Percentiles rank a stretch among this genome's conserved stretches.
phyloP scores from a whole-genome alignment of 164 flowering plant genomes.

The Dillenia turbinata region DNA sequence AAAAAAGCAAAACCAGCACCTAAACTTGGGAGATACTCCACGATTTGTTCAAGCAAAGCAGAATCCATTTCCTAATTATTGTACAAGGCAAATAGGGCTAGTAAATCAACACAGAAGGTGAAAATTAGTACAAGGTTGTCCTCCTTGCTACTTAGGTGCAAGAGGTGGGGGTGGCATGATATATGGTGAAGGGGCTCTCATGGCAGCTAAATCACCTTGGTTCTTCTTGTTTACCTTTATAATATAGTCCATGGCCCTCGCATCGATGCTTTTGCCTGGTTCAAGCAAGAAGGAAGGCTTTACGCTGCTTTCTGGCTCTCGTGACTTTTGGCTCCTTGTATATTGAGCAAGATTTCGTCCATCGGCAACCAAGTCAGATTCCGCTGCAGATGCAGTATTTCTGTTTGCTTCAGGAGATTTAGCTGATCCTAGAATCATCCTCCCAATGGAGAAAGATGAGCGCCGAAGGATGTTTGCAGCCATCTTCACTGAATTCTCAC shows the following conservation, averaged over 20 bases:
- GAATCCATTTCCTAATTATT: too few species aligned
- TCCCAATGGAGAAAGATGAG: constrained; percentile 33
- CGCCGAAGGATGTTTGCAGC: constrained; percentile 21
- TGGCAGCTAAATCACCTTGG: constrained; percentile 1
- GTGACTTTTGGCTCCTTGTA: constrained; percentile 15
- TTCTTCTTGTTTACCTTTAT: constrained; percentile 30
- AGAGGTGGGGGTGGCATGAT: constrained; percentile 23
- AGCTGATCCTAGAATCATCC: constrained; percentile 21
- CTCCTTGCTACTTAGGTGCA: constrained; percentile 5
- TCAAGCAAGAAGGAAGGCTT: constrained; percentile 17
- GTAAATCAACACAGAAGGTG: too few species aligned
- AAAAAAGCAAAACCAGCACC: too few species aligned
- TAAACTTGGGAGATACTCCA: too few species aligned
- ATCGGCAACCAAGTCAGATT: not conserved
- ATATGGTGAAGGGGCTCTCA: constrained; percentile 3
- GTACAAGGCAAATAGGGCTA: too few species aligned
- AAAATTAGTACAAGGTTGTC: too few species aligned
- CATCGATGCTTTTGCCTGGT: constrained; percentile 23
- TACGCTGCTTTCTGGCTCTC: constrained; percentile 13
- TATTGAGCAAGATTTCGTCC: constrained; percentile 6
- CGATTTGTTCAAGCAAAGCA: too few species aligned
- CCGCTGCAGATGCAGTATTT: constrained; percentile 1
- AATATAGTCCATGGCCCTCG: constrained; percentile 25
- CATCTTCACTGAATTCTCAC: constrained; percentile 31
- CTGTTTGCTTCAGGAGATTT: constrained; percentile 1